phyloP scores from a whole-genome alignment of 345 rosid species.

The Eucalyptus erythrocorys region DNA sequence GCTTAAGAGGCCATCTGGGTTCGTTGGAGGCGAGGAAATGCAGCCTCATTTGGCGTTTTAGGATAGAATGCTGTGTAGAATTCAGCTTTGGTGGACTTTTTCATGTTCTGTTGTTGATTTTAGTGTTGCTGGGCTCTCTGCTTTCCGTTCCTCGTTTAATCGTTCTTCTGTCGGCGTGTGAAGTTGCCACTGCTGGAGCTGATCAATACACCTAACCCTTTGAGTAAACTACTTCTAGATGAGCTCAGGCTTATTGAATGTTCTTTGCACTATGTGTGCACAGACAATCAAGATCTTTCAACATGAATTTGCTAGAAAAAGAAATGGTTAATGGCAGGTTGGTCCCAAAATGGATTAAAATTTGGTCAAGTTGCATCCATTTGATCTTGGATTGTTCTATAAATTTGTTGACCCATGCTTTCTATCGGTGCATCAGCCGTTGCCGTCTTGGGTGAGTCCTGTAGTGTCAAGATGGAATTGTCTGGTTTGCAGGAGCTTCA shows the following conservation, averaged over 20 bases:
- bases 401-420: background rate
- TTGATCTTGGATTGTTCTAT: background rate
- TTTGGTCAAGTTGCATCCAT: background rate
- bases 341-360: background rate
- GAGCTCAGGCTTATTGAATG: background rate
- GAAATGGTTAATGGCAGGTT: background rate
- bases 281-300: background rate
- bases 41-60: background rate
- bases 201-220: background rate
- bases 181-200: background rate
- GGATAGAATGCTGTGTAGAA: background rate
- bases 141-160: background rate
- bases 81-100: background rate
- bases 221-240: background rate
- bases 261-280: background rate
- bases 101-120: background rate
- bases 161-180: background rate
- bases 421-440: background rate
- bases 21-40: background rate
- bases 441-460: background rate
- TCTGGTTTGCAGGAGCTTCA: background rate
- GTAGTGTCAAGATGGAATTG: background rate
- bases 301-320: background rate
- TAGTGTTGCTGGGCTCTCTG: background rate
- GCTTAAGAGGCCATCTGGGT: background rate